Evolutionary conservation across 805 yeast genomes (phyloP).

Genomic region (Pichia rugopelliculosa): DNA sequence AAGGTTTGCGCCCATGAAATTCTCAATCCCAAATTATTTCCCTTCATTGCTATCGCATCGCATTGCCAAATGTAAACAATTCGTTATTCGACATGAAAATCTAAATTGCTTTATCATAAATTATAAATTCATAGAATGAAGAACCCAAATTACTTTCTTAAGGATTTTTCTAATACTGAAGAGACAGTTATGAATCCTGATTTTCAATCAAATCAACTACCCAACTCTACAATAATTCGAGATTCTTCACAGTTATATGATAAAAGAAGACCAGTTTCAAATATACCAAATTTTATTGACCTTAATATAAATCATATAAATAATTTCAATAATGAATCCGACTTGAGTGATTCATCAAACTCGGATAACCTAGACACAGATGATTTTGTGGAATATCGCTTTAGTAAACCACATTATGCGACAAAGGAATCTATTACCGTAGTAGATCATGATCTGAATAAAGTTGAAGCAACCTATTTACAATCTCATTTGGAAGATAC

Average conservation of each 20-base stretch:
- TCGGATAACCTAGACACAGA: background rate
- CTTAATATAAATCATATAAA: background rate
- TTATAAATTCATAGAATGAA: too few species aligned
- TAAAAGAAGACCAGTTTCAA: background rate
- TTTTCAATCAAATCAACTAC: background rate
- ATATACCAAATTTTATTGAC: background rate
- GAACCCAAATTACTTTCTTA: too few species aligned
- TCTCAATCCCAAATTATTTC: too few species aligned
- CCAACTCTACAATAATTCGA: background rate
- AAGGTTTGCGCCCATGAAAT: too few species aligned
- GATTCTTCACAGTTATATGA: slow-evolving; percentile 3
- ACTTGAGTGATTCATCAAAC: background rate
- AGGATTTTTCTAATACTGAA: background rate
- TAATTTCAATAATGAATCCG: background rate
- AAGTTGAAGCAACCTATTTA: slow-evolving; percentile 6
- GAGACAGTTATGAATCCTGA: background rate
- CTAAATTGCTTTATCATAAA: too few species aligned
- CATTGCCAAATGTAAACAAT: too few species aligned
- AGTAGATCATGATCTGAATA: slow-evolving; percentile 14
- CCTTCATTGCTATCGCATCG: too few species aligned
- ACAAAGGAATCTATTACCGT: slow-evolving; percentile 16
- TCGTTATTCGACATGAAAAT: too few species aligned
- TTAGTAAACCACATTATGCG: slow-evolving; percentile 12
- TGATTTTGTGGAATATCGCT: slow-evolving; percentile 25
- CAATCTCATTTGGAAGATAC: background rate